Conservation (phyloP, 192 early-diverging fungal species). For the Backusella mclennaniae region DNA sequence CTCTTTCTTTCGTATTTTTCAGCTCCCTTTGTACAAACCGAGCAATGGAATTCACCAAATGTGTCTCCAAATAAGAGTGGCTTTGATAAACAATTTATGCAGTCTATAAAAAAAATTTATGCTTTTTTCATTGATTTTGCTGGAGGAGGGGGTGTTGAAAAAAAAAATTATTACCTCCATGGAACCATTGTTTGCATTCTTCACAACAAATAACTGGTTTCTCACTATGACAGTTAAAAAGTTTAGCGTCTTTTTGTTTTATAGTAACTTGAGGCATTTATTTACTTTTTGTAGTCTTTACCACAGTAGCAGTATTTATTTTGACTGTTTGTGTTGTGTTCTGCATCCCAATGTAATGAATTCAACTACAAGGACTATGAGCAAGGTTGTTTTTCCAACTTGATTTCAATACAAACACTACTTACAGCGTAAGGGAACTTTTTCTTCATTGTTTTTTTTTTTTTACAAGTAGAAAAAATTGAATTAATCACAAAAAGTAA, state of each 20-base stretch:
- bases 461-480: not conserved
- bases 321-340: conserved; percentile 59
- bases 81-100: conserved; percentile 54
- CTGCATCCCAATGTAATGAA: conserved; percentile 45
- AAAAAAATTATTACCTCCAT: conserved; percentile 54
- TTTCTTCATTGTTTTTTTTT: not conserved
- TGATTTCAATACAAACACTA: not conserved
- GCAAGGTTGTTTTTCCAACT: no score
- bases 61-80: conserved; percentile 68
- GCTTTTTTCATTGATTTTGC: not conserved
- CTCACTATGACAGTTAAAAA: conserved; percentile 34
- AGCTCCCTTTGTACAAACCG: conserved; percentile 60
- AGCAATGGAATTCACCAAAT: conserved; percentile 77
- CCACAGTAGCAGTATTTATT: conserved; percentile 83
- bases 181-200: conserved; percentile 69
- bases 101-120: conserved; percentile 44
- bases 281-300: conserved; percentile 53
- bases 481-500: not conserved
- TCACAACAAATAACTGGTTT: conserved; percentile 70
- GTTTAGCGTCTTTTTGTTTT: not conserved
- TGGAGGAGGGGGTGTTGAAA: not conserved
- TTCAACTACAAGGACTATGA: conserved; percentile 9
- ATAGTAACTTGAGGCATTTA: not conserved
- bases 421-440: conserved; percentile 16
- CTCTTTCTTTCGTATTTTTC: conserved; percentile 67